These are phyloP conservation scores for Backusella australiensis DNA, from an alignment of 192 early-diverging fungal species.

Conservation along the genomic window DNA sequence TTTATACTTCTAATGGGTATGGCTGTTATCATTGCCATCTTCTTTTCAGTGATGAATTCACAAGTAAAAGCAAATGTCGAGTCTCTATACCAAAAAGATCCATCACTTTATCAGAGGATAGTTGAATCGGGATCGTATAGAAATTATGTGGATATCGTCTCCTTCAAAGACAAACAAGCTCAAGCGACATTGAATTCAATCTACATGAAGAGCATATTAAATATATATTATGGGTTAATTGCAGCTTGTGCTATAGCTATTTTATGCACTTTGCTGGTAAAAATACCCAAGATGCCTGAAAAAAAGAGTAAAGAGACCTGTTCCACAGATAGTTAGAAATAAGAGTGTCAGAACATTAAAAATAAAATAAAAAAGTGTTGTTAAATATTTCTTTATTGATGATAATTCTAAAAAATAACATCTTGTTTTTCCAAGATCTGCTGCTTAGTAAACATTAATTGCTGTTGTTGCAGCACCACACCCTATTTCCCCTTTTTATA, in stretches of 20 bases:
- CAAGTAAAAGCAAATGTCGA: background rate
- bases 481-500: too few species aligned
- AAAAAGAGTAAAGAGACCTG: background rate
- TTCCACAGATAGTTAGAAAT: background rate
- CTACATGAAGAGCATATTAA: background rate
- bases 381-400: too few species aligned
- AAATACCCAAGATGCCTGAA: background rate
- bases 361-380: background rate
- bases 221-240: background rate
- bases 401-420: too few species aligned
- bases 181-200: background rate
- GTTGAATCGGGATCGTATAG: background rate
- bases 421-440: too few species aligned
- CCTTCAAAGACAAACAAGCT: background rate
- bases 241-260: background rate
- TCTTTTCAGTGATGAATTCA: background rate
- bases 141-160: background rate
- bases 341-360: background rate
- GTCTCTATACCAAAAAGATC: background rate
- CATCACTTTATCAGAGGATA: background rate
- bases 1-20: background rate
- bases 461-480: too few species aligned
- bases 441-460: too few species aligned
- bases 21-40: background rate
- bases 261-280: background rate